Evolutionary conservation across 2,329 filamentous ascomycete species (phyloP).

Genomic region (Pestalotiopsis sp.): DNA sequence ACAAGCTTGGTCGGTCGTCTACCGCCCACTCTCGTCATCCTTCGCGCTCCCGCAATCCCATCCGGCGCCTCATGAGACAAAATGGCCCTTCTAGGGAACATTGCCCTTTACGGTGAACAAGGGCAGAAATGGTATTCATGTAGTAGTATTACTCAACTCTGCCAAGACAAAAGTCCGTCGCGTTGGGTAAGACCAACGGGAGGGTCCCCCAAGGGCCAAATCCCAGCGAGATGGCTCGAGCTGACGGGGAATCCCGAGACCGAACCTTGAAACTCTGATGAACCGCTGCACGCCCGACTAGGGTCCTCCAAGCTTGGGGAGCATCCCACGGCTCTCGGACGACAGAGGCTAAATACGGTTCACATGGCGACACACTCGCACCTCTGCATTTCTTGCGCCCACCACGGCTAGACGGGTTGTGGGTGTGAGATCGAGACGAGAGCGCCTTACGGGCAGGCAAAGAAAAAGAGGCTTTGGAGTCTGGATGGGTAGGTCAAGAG

Average conservation of each 20-base stretch:
- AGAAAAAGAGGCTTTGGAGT: background rate
- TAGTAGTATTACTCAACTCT: background rate
- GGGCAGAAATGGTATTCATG: background rate
- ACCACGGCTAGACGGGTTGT: background rate
- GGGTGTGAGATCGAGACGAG: background rate
- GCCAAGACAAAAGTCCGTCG: background rate
- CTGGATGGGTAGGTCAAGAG: background rate
- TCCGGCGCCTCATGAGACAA: slow-evolving; percentile 13
- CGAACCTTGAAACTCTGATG: slow-evolving; percentile 9
- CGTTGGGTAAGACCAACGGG: slow-evolving; percentile 10
- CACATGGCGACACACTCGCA: slow-evolving; percentile 2
- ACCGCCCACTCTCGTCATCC: slow-evolving; percentile 24
- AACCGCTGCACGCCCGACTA: slow-evolving; percentile 23
- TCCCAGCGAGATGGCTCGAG: slow-evolving; percentile 13
- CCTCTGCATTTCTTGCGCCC: background rate
- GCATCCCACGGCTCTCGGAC: slow-evolving; percentile 5
- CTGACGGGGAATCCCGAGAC: slow-evolving; percentile 12
- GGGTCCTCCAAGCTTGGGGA: background rate
- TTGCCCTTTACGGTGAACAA: background rate
- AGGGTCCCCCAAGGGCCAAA: background rate
- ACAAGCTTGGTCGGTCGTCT: slow-evolving; percentile 12
- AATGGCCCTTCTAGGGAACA: background rate
- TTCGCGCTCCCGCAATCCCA: slow-evolving; percentile 23
- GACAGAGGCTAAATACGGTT: slow-evolving; percentile 10
- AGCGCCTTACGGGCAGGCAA: background rate